Evolutionary conservation across 768 basidiomycete genomes (phyloP).

Genomic region (Macrolepiota dolichaula): DNA sequence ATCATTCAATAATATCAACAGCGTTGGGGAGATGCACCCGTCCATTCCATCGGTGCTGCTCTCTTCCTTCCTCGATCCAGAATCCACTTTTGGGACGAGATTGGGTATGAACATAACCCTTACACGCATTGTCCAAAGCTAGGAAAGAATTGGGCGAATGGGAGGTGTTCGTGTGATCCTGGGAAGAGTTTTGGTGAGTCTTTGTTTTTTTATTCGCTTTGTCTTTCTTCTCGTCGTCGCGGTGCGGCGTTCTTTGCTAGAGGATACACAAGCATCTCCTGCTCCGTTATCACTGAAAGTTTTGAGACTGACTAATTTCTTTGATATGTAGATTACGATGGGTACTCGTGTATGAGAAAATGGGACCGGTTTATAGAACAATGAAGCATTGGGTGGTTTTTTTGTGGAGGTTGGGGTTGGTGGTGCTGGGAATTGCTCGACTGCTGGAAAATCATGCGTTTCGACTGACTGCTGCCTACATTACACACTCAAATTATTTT

Average conservation of each 20-base stretch:
- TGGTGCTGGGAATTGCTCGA: too few species aligned
- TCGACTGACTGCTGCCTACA: too few species aligned
- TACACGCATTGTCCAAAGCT: conserved; percentile 66
- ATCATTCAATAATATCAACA: conserved; percentile 25
- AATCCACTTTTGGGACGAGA: conserved; percentile 74
- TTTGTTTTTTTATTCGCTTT: not conserved
- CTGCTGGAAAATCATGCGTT: too few species aligned
- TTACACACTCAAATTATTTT: too few species aligned
- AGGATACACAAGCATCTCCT: too few species aligned
- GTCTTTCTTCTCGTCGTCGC: not conserved
- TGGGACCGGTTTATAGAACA: conserved; percentile 40
- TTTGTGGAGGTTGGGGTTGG: not conserved
- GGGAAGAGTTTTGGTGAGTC: conserved; percentile 54
- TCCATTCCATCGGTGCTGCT: conserved; percentile 66
- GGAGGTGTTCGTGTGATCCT: conserved; percentile 62
- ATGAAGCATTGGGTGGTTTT: not conserved
- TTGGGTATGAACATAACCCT: conserved; percentile 75
- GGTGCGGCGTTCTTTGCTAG: not conserved
- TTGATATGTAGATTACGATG: conserved; percentile 43
- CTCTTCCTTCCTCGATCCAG: conserved; percentile 54
- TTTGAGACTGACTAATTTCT: not conserved
- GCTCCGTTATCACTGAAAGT: not conserved
- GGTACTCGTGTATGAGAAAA: conserved; percentile 53
- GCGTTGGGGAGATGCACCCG: conserved; percentile 61
- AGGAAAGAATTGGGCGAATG: conserved; percentile 41